phyloP scores from a whole-genome alignment of 148 eudicot genomes.

The Arctostaphylos glauca region DNA sequence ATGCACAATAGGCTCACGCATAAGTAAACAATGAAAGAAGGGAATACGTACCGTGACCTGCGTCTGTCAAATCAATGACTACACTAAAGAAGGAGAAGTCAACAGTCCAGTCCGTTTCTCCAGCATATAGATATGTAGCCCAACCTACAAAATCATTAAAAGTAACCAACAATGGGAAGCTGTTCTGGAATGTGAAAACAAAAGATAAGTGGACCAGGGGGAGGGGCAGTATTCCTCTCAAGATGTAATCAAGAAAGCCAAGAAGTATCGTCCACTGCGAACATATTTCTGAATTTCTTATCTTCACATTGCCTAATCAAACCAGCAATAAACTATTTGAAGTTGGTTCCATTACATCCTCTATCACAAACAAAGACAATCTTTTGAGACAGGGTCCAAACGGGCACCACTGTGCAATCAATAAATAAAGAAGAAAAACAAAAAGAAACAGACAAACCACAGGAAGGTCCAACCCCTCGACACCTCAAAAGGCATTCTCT shows the following conservation, averaged over 20 bases:
- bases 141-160: background rate
- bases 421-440: background rate
- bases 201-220: background rate
- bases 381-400: background rate
- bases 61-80: background rate
- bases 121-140: background rate
- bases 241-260: no score
- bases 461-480: background rate
- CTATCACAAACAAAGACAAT: no score
- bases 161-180: background rate
- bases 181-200: background rate
- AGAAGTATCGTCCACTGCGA: no score
- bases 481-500: background rate
- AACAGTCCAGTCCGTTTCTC: background rate
- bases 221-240: no score
- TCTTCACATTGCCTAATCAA: no score
- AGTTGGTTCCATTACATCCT: no score
- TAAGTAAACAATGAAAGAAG: background rate
- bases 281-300: no score
- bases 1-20: background rate
- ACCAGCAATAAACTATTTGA: no score
- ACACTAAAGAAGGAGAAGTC: conserved; percentile 3
- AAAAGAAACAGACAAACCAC: background rate
- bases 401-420: background rate
- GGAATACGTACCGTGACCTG: background rate